Evolutionary conservation across 2,329 filamentous ascomycete species (phyloP).

Genomic region (Dendrostoma leiphaemia): DNA sequence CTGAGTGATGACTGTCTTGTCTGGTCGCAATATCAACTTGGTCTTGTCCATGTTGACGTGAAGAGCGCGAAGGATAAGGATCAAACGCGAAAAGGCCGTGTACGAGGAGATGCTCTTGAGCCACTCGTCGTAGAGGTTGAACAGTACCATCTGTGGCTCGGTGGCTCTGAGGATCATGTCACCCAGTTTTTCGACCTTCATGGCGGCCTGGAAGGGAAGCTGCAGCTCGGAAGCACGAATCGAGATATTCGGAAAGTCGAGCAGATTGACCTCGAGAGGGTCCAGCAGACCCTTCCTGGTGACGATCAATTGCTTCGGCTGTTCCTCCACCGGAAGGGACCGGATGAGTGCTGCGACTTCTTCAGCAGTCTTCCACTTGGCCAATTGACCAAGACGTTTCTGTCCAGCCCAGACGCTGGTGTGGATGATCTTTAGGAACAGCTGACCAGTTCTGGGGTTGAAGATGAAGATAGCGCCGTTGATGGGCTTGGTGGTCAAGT

Average conservation of each 20-base stretch:
- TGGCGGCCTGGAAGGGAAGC: slow-evolving; percentile 96
- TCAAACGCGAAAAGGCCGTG: slow-evolving; percentile 93
- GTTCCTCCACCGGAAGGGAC: slow-evolving; percentile 93
- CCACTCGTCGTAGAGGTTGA: slow-evolving; percentile 99
- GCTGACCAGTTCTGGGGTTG: slow-evolving; percentile 95
- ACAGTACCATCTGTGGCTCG: slow-evolving; percentile 99
- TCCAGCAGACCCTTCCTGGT: slow-evolving; percentile 96
- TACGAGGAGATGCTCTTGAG: slow-evolving; percentile 97
- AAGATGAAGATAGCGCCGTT: slow-evolving; percentile 99
- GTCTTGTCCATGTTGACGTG: slow-evolving; percentile 99
- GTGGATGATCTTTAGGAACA: slow-evolving; percentile 99
- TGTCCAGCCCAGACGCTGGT: slow-evolving; percentile 99
- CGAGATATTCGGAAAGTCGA: slow-evolving; percentile 98
- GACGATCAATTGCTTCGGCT: slow-evolving; percentile 97
- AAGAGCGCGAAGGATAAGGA: slow-evolving; percentile 88
- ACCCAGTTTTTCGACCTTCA: slow-evolving; percentile 99
- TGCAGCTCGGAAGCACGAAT: slow-evolving; percentile 97
- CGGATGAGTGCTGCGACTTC: slow-evolving; percentile 97
- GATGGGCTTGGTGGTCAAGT: slow-evolving; percentile 98
- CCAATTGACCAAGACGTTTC: slow-evolving; percentile 96
- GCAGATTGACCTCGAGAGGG: slow-evolving; percentile 92
- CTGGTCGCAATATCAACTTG: slow-evolving; percentile 88
- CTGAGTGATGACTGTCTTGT: slow-evolving; percentile 97
- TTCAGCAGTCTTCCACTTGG: slow-evolving; percentile 99
- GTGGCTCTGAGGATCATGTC: slow-evolving; percentile 98